Base-by-base conservation (phyloP, 2,329 filamentous ascomycete genomes). In the Sclerotiophoma versabilis region DNA sequence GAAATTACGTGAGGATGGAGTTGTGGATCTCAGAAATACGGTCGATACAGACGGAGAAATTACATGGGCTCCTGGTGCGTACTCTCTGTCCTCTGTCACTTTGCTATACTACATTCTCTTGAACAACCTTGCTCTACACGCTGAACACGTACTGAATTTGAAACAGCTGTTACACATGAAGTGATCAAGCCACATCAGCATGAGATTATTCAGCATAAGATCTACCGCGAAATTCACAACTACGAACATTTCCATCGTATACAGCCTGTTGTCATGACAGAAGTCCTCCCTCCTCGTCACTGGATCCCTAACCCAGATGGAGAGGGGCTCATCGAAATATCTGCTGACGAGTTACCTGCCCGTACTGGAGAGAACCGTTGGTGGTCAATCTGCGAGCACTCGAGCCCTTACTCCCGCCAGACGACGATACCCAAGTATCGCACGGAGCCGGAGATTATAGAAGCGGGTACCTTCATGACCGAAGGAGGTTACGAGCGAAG, bases 191-290 rank as follows among this genome's bases (percentile, higher is more conserved):
- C 76, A 3, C 65, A 76, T 12, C 64, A 75, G 10, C 80, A 81
- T 54, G 73, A 83, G 42, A 73, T 83, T 37, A 64, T 76, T 14
- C 72, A 82, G 58, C 76, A 83, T 60, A 60, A 64, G 19, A 79
- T 84, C 44, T 79, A 77, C 6, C 79, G 81, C 30, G 82, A 84
- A 54, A 82, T 83, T 27, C 83, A 85, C 69, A 79, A 79, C 27
- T 76, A 84, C 64, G 78, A 84, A 57, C 68, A 81, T 29, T 80
- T 78, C 59, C 81, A 84, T 54, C 78, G 79, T 22, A 73, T 82
- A 22, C 77, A 81, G n/a, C 83, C 83, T 3, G 75, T 85, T 19
- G 74, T 80, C 23, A 80, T 84, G 46, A 77, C 80, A 11, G 79
- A 84, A 62, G 75, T 84, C 9, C 73, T 84, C 1, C 81, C 83